Conservation (phyloP, 139 green algal species). For the Choricystis sp. region DNA sequence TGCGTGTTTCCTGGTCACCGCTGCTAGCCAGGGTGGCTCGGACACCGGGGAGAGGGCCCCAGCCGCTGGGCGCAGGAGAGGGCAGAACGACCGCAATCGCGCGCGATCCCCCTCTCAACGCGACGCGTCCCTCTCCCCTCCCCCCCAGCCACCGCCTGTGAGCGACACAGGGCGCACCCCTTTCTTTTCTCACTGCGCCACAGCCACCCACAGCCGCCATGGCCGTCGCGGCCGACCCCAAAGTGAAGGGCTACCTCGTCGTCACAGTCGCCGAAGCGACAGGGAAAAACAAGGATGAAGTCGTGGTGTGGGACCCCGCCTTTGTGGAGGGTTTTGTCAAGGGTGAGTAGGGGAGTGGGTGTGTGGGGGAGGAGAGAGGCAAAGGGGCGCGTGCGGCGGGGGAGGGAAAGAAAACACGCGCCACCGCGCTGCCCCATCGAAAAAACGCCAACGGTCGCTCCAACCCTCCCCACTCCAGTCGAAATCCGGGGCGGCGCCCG, state of each 20-base stretch:
- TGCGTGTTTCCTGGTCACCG: no score
- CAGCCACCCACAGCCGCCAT: no score
- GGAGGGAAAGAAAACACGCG: neutral
- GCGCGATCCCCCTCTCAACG: no score
- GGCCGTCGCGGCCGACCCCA: no score
- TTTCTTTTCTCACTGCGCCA: no score
- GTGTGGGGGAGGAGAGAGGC: neutral
- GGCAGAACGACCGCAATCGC: no score
- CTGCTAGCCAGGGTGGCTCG: no score
- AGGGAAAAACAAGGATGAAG: slow-evolving; percentile 44
- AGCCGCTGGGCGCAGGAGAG: no score
- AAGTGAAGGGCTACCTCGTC: slow-evolving; percentile 28
- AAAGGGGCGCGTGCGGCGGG: neutral
- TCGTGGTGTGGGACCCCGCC: slow-evolving; percentile 42
- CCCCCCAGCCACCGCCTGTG: no score
- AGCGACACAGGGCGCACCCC: no score
- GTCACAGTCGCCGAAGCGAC: slow-evolving; percentile 39
- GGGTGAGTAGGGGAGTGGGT: slow-evolving; percentile 15
- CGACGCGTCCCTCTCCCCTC: no score
- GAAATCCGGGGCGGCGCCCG: slow-evolving; percentile 49
- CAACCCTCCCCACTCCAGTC: slow-evolving; percentile 25
- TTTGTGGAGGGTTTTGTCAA: slow-evolving; percentile 53
- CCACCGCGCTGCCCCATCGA: neutral
- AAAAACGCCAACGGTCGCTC: neutral
- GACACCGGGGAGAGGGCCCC: no score